These are phyloP conservation scores for Xylariales sp. DNA, from an alignment of 2,329 filamentous ascomycete genomes.

Conservation along the genomic window DNA sequence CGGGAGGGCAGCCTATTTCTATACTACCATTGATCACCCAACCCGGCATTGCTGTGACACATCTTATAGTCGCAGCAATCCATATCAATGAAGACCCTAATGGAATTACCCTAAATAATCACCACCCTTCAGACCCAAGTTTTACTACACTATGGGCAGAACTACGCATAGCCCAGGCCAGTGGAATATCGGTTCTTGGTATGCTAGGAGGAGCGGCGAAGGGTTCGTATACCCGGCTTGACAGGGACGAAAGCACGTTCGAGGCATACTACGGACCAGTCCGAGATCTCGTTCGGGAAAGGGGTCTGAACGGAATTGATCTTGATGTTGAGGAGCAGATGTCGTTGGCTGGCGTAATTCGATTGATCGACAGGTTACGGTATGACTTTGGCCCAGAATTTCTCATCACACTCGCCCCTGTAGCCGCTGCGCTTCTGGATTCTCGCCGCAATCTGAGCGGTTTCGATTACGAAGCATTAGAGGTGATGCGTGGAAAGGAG, in stretches of 20 bases:
- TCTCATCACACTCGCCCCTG: conserved; percentile 72
- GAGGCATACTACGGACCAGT: conserved; percentile 67
- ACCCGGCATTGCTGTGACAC: conserved; percentile 47
- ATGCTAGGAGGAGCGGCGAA: conserved; percentile 78
- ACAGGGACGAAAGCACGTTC: conserved; percentile 48
- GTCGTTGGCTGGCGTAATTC: conserved; percentile 57
- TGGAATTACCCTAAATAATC: conserved; percentile 70
- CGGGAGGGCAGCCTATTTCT: conserved; percentile 32
- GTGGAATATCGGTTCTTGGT: conserved; percentile 68
- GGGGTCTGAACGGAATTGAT: conserved; percentile 61
- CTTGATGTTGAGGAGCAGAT: conserved; percentile 72
- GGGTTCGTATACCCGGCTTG: conserved; percentile 59
- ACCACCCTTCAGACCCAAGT: conserved; percentile 56
- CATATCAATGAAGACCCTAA: conserved; percentile 66
- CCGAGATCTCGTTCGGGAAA: conserved; percentile 51
- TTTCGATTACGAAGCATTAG: conserved; percentile 68
- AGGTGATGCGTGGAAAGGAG: conserved; percentile 55
- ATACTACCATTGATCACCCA: conserved; percentile 36
- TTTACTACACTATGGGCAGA: conserved; percentile 68
- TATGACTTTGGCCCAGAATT: conserved; percentile 63
- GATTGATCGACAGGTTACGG: conserved; percentile 60
- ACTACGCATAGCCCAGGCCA: conserved; percentile 61
- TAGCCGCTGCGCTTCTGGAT: conserved; percentile 65
- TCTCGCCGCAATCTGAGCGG: conserved; percentile 64
- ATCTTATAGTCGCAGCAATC: conserved; percentile 73